phyloP scores from a whole-genome alignment of 371 early-diverging fungal species.

The Mycotypha africana region DNA sequence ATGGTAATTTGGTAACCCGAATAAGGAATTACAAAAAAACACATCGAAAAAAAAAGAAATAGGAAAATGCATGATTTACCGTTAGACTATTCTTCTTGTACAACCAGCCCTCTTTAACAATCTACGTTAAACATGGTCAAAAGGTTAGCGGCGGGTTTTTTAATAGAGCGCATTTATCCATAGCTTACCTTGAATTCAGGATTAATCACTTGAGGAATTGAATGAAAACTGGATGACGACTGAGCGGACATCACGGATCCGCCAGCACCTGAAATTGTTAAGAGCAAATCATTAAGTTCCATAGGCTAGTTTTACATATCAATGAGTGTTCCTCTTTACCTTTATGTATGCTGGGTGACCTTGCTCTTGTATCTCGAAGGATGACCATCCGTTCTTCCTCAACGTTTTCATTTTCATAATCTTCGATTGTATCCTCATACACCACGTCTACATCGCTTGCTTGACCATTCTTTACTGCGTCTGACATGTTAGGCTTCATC shows the following conservation, averaged over 20 bases:
- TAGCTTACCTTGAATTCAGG: conserved; percentile 27
- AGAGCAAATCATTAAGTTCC: too few relatives aligned
- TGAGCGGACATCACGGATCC: conserved; percentile 15
- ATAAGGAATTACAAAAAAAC: background rate
- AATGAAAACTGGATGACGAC: conserved; percentile 3
- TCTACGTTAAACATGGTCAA: conserved; percentile 7
- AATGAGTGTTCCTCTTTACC: too few relatives aligned
- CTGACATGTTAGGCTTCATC: too few relatives aligned
- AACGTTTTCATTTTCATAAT: conserved; percentile 9
- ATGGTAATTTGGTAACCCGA: conserved; percentile 1
- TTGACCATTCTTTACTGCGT: too few relatives aligned
- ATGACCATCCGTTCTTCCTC: conserved; percentile 9
- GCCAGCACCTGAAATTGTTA: conserved; percentile 8
- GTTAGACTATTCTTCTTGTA: conserved; percentile 35
- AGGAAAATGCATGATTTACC: conserved; percentile 17
- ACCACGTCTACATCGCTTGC: too few relatives aligned
- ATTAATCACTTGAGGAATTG: conserved; percentile 1
- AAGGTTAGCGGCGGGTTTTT: too few relatives aligned
- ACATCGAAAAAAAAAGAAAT: background rate
- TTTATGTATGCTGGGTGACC: conserved; percentile 16
- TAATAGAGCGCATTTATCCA: too few relatives aligned
- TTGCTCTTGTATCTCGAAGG: conserved; percentile 11
- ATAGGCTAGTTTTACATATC: background rate
- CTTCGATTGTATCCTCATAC: too few relatives aligned
- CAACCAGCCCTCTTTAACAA: conserved; percentile 46